A percentile compares a stretch with the other conserved stretches of the same genome.
These are phyloP conservation scores for Lentinula novae-zelandiae DNA, from an alignment of 1,284 basidiomycete species.

Conservation along the genomic window DNA sequence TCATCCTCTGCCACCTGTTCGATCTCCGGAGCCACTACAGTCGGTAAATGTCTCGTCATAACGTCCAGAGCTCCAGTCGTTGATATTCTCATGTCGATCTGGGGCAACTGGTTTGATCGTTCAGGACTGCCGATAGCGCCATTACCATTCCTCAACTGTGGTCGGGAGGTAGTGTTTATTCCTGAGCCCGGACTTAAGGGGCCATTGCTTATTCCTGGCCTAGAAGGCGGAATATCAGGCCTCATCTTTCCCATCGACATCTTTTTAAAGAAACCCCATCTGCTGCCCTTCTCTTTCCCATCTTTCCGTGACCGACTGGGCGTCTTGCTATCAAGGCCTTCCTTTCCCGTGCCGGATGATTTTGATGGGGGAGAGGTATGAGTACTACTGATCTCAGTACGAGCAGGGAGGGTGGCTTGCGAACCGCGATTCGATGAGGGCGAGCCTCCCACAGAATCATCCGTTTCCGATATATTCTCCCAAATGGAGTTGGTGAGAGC, in stretches of 20 bases:
- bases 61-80: constrained; percentile 56
- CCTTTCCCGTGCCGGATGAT: constrained; percentile 18
- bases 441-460: constrained; percentile 7
- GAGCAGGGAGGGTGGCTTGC: background rate
- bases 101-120: constrained; percentile 42
- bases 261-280: constrained; percentile 94
- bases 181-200: constrained; percentile 19
- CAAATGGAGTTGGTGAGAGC: constrained; percentile 51
- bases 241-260: constrained; percentile 92
- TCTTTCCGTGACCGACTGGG: constrained; percentile 34
- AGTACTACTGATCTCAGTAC: background rate
- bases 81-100: constrained; percentile 68
- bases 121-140: constrained; percentile 18
- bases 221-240: constrained; percentile 36
- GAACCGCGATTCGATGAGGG: constrained; percentile 24
- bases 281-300: constrained; percentile 58
- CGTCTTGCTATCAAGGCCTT: constrained; percentile 25
- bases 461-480: constrained; percentile 32
- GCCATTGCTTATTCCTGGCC: constrained; percentile 10
- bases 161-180: constrained; percentile 21
- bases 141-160: constrained; percentile 14
- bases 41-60: constrained; percentile 24
- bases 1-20: constrained; percentile 21
- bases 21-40: constrained; percentile 25
- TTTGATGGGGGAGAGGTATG: constrained; percentile 14